phyloP scores from a whole-genome alignment of 164 flowering plant species.

The Magnolia kwangsiensis region DNA sequence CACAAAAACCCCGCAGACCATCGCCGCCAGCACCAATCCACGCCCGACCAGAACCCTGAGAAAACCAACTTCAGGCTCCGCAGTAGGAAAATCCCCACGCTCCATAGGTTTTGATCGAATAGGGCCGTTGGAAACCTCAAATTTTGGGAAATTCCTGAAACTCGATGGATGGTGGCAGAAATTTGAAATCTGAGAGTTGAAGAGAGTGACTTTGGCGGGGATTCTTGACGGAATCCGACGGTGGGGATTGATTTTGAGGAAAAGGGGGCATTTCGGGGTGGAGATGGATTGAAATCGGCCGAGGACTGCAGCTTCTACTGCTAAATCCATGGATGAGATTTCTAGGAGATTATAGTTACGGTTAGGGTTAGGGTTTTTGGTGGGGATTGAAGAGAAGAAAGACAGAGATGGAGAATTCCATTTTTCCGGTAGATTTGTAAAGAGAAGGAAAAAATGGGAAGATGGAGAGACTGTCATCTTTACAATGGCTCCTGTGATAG shows the following conservation, averaged over 20 bases:
- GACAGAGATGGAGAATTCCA: not conserved
- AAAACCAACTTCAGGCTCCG: constrained; percentile 17
- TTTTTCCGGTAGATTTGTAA: not conserved
- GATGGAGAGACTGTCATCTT: not conserved
- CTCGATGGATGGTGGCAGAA: constrained; percentile 10
- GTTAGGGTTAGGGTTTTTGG: not conserved
- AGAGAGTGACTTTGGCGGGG: constrained; percentile 4
- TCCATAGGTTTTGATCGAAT: constrained; percentile 6
- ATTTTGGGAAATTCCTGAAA: not conserved
- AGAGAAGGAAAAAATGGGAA: not conserved
- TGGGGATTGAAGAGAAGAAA: not conserved
- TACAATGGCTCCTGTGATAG: not conserved
- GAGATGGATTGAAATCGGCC: constrained; percentile 14
- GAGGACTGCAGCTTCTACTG: constrained; percentile 27
- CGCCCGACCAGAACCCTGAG: constrained; percentile 31
- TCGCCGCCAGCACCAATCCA: constrained; percentile 48
- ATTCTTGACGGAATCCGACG: constrained; percentile 12
- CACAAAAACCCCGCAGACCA: constrained; percentile 58
- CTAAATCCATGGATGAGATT: constrained; percentile 24
- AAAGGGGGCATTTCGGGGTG: constrained; percentile 14
- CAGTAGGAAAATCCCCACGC: constrained; percentile 5
- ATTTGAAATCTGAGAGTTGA: constrained; percentile 9
- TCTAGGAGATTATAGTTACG: not conserved
- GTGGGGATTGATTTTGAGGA: constrained; percentile 13
- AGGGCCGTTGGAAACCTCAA: not conserved